A percentile compares a stretch with the other conserved stretches of the same genome.
Evolutionary conservation across 2,329 filamentous ascomycete genomes (phyloP).

Genomic region (Ceratocystis variospora): DNA sequence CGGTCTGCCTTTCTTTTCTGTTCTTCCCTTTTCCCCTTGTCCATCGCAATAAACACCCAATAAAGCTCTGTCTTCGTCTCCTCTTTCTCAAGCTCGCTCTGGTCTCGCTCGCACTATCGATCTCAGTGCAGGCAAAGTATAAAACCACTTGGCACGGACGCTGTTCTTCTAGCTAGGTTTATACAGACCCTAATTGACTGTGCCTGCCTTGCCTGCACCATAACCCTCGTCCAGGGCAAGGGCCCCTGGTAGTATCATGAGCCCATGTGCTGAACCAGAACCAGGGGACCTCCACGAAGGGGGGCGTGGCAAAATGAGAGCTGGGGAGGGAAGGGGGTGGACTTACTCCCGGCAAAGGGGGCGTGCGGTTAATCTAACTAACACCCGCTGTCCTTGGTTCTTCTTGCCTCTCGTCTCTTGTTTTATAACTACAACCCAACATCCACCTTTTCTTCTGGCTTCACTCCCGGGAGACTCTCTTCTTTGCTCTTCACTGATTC

Average conservation of each 20-base stretch:
- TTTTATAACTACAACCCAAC: constrained; percentile 4
- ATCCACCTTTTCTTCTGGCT: neutral
- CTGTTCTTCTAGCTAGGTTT: neutral
- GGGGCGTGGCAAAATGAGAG: neutral
- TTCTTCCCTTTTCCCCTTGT: too few relatives aligned
- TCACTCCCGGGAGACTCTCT: neutral
- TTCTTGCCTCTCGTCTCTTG: neutral
- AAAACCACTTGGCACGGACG: neutral
- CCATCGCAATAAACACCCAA: neutral
- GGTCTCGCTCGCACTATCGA: constrained; percentile 3
- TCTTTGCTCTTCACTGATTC: constrained; percentile 1
- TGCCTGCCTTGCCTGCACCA: too few relatives aligned
- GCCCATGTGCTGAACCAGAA: neutral
- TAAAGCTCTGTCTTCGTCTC: neutral
- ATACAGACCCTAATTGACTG: too few relatives aligned
- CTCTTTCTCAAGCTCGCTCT: neutral
- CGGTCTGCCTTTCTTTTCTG: neutral
- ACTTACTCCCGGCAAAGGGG: neutral
- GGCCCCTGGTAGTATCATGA: neutral
- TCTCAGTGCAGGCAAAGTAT: neutral
- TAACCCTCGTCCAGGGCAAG: neutral
- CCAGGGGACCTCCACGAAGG: neutral
- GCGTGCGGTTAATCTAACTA: neutral
- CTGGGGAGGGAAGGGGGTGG: neutral
- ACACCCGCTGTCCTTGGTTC: neutral